A percentile compares a stretch with the other conserved stretches of the same genome.
Evolutionary conservation across 2,329 filamentous ascomycete genomes (phyloP).

Genomic region (Hymenoscyphus infarciens): DNA sequence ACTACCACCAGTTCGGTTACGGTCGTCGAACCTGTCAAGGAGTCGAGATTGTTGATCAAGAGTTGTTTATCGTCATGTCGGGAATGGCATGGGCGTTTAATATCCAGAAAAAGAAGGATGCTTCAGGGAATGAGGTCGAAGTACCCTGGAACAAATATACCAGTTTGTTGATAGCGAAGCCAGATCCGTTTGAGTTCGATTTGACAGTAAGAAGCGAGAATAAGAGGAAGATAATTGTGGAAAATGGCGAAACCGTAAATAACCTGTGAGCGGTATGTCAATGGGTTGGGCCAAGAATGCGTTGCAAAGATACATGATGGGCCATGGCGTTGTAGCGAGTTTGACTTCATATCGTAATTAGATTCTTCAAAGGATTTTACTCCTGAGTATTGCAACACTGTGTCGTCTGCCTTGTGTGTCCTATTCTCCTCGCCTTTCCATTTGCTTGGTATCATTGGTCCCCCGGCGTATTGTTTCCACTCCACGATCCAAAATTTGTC

Average conservation of each 20-base stretch:
- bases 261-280: not conserved
- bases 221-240: slow-evolving; percentile 39
- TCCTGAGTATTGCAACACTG: not conserved
- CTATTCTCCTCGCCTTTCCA: not conserved
- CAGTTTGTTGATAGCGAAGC: slow-evolving; percentile 45
- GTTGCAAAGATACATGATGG: not conserved
- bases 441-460: not conserved
- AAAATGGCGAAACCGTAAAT: slow-evolving; percentile 15
- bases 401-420: not conserved
- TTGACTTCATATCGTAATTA: not conserved
- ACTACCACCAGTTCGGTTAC: slow-evolving; percentile 63
- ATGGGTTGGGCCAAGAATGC: not conserved
- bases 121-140: slow-evolving; percentile 21
- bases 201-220: slow-evolving; percentile 42
- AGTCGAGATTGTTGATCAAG: slow-evolving; percentile 59
- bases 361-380: not conserved
- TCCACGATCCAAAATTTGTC: not conserved
- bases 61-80: slow-evolving; percentile 50
- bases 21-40: slow-evolving; percentile 61
- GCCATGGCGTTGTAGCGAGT: not conserved
- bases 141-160: slow-evolving; percentile 23
- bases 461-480: not conserved
- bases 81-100: slow-evolving; percentile 49
- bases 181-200: slow-evolving; percentile 44
- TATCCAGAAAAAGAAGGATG: slow-evolving; percentile 32